A percentile compares a stretch with the other conserved stretches of the same genome.
These are phyloP conservation scores for Prosopis cineraria DNA, from an alignment of 306 rosid species.

Conservation along the genomic window DNA sequence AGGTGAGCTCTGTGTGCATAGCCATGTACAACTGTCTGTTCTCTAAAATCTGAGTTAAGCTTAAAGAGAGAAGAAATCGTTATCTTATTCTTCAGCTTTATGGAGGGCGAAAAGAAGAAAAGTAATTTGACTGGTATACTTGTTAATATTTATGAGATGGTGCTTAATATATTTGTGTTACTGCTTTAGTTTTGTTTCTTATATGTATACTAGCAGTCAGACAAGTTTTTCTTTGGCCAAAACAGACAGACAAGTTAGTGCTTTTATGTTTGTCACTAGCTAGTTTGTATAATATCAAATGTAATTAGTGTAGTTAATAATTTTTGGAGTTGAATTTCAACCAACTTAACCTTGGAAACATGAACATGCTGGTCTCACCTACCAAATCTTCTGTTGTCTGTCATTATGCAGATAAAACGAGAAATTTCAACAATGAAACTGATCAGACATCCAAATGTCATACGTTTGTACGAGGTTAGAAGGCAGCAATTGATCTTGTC, in stretches of 20 bases:
- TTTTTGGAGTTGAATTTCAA: constrained; percentile 13
- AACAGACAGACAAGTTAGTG: neutral
- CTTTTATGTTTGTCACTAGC: neutral
- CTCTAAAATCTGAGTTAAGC: neutral
- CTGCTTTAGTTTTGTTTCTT: neutral
- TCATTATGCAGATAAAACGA: constrained; percentile 79
- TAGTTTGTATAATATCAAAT: constrained; percentile 13
- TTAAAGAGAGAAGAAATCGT: neutral
- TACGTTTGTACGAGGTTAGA: constrained; percentile 91
- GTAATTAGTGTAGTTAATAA: neutral
- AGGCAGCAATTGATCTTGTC: constrained; percentile 12
- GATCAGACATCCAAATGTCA: constrained; percentile 89
- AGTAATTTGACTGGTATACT: neutral
- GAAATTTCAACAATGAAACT: constrained; percentile 97
- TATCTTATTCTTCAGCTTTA: neutral
- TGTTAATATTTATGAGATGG: neutral
- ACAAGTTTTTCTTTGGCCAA: too few species aligned
- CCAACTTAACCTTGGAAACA: neutral
- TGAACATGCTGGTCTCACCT: neutral
- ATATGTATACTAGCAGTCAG: neutral
- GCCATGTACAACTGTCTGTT: neutral
- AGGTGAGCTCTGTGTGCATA: neutral
- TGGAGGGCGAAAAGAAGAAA: neutral
- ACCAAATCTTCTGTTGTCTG: constrained; percentile 20
- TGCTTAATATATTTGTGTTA: neutral